A percentile compares a stretch with the other conserved stretches of the same genome.
These are phyloP conservation scores for Colletotrichum chrysophilum DNA, from an alignment of 2,329 filamentous ascomycete genomes.

Conservation along the genomic window DNA sequence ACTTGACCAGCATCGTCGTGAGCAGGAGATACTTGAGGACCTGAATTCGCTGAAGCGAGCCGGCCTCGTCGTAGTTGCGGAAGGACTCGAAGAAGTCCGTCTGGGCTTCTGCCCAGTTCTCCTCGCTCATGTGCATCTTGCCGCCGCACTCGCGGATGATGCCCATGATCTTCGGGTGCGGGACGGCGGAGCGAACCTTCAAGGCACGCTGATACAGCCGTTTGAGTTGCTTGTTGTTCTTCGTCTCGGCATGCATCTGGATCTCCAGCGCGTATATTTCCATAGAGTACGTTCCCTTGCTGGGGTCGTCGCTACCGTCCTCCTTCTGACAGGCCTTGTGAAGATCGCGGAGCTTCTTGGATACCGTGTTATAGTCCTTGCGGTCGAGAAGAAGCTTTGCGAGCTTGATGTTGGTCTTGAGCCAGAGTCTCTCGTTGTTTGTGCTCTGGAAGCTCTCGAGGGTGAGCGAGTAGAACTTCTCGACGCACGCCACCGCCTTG, in stretches of 20 bases:
- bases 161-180: conserved; percentile 98
- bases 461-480: conserved; percentile 93
- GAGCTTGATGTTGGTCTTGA: conserved; percentile 98
- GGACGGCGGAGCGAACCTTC: conserved; percentile 93
- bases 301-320: conserved; percentile 88
- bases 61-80: conserved; percentile 97
- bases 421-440: conserved; percentile 95
- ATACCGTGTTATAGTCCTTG: conserved; percentile 82
- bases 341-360: conserved; percentile 84
- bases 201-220: conserved; percentile 89
- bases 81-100: conserved; percentile 99
- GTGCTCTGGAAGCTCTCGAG: conserved; percentile 95
- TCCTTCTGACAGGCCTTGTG: conserved; percentile 87
- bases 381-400: conserved; percentile 89
- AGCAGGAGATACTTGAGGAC: conserved; percentile 96
- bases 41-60: conserved; percentile 93
- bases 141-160: conserved; percentile 98
- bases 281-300: conserved; percentile 93
- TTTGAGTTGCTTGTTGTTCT: conserved; percentile 97
- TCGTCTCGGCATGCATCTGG: conserved; percentile 96
- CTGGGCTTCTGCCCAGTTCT: conserved; percentile 98
- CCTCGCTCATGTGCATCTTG: conserved; percentile 99
- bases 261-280: conserved; percentile 98
- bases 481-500: conserved; percentile 79
- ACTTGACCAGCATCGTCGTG: conserved; percentile 98